These are phyloP conservation scores for Pseudoturritis turrita DNA, from an alignment of 345 rosid species.

Conservation along the genomic window DNA sequence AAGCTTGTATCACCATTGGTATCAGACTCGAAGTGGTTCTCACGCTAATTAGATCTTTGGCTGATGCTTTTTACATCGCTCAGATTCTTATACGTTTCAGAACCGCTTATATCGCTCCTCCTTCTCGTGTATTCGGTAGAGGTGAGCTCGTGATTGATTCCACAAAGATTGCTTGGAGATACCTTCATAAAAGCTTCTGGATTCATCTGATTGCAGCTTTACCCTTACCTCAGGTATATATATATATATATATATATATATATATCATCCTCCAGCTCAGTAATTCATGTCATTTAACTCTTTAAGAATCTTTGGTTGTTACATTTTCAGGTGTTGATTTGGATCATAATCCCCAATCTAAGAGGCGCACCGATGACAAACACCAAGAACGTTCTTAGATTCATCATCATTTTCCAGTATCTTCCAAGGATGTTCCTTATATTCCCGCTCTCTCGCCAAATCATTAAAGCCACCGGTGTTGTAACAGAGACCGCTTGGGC, in stretches of 20 bases:
- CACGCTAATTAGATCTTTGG: slow-evolving; percentile 56
- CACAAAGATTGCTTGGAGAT: slow-evolving; percentile 53
- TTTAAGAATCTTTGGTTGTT: not conserved
- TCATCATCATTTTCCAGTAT: slow-evolving; percentile 81
- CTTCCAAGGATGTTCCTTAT: slow-evolving; percentile 67
- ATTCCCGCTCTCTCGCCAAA: slow-evolving; percentile 73
- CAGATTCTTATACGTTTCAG: slow-evolving; percentile 67
- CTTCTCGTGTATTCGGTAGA: slow-evolving; percentile 89
- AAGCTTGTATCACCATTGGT: slow-evolving; percentile 57
- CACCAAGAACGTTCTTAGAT: slow-evolving; percentile 80
- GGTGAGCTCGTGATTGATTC: slow-evolving; percentile 82
- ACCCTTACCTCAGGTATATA: slow-evolving; percentile 84
- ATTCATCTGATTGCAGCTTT: slow-evolving; percentile 69
- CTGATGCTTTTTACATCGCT: slow-evolving; percentile 65
- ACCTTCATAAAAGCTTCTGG: slow-evolving; percentile 57
- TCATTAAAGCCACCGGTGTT: slow-evolving; percentile 79
- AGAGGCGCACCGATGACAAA: slow-evolving; percentile 70
- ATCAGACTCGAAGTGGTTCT: slow-evolving; percentile 55
- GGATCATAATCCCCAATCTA: slow-evolving; percentile 71
- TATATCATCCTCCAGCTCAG: not conserved
- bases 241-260: not conserved
- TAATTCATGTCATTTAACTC: not conserved
- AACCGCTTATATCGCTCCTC: slow-evolving; percentile 80
- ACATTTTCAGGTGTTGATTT: slow-evolving; percentile 62
- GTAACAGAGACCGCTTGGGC: slow-evolving; percentile 96